Percentiles rank a stretch among this genome's conserved stretches.
Conservation (phyloP, 2,329 filamentous ascomycete species). For the Cladophialophora psammophila region DNA sequence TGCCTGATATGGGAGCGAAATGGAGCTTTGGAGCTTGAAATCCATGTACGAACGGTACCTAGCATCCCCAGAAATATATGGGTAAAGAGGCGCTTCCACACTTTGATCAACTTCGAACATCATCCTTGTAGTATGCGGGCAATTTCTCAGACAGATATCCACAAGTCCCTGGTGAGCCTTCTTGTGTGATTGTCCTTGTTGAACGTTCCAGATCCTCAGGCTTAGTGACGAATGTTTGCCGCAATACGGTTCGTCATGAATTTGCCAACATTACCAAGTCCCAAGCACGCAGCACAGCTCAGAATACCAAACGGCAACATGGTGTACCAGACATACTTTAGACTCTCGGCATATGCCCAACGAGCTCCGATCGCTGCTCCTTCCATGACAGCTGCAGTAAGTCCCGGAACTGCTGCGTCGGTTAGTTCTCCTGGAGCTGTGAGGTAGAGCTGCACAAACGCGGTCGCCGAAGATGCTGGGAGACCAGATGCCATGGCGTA, state of each 20-base stretch:
- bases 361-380: slow-evolving; percentile 15
- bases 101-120: too few relatives aligned
- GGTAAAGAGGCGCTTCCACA: too few relatives aligned
- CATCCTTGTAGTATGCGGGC: too few relatives aligned
- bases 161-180: too few relatives aligned
- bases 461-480: background rate
- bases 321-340: slow-evolving; percentile 26
- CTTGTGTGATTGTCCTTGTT: too few relatives aligned
- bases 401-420: background rate
- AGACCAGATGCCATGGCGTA: slow-evolving; percentile 18
- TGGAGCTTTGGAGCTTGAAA: background rate
- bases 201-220: too few relatives aligned
- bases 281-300: background rate
- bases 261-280: background rate
- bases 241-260: slow-evolving; percentile 13
- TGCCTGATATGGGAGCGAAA: background rate
- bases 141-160: too few relatives aligned
- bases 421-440: background rate
- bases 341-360: slow-evolving; percentile 25
- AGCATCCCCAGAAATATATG: too few relatives aligned
- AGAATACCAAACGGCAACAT: slow-evolving; percentile 2
- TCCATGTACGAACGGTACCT: background rate
- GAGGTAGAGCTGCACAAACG: slow-evolving; percentile 18
- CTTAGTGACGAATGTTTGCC: background rate
- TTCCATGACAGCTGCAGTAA: slow-evolving; percentile 2